Evolutionary conservation across 768 basidiomycete genomes (phyloP).

Genomic region (Rhodosporidiobolus sp.): DNA sequence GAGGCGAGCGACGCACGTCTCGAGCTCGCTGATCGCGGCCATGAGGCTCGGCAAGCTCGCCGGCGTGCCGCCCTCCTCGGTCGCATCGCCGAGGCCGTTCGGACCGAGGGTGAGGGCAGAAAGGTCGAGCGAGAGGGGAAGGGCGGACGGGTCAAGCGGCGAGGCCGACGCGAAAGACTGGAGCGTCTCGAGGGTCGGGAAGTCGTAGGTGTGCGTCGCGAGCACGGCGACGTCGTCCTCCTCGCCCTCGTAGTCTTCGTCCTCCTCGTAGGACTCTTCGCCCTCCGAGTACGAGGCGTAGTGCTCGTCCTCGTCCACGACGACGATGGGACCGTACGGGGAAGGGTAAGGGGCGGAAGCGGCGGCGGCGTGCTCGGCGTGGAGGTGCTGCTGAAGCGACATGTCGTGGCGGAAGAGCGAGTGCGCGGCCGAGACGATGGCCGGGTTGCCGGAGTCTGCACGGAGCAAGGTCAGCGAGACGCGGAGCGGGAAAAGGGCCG

Average conservation of each 20-base stretch:
- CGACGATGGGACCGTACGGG: no score
- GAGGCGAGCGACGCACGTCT: constrained; percentile 33
- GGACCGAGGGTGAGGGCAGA: constrained; percentile 8
- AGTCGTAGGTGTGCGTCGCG: neutral
- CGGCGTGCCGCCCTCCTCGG: constrained; percentile 6
- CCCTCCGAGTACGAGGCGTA: neutral
- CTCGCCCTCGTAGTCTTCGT: neutral
- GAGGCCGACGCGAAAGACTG: constrained; percentile 15
- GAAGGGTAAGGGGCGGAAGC: no score
- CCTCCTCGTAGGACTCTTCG: neutral
- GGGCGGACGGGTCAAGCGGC: constrained; percentile 15
- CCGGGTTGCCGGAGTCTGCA: constrained; percentile 1
- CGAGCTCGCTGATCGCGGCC: constrained; percentile 30
- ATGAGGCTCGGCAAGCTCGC: constrained; percentile 28
- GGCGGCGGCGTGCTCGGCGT: neutral
- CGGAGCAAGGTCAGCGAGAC: neutral
- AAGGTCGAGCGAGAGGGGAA: constrained; percentile 22
- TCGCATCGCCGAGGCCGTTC: neutral
- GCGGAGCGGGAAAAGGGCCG: neutral
- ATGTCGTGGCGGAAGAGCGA: neutral
- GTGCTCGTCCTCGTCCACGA: neutral
- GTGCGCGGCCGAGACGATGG: neutral
- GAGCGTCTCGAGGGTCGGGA: neutral
- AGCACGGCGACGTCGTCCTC: neutral
- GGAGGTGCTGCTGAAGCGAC: no score